Percentiles rank a stretch among this genome's conserved stretches.
Evolutionary conservation across 768 basidiomycete genomes (phyloP).

Genomic region (Boletus bicolor): DNA sequence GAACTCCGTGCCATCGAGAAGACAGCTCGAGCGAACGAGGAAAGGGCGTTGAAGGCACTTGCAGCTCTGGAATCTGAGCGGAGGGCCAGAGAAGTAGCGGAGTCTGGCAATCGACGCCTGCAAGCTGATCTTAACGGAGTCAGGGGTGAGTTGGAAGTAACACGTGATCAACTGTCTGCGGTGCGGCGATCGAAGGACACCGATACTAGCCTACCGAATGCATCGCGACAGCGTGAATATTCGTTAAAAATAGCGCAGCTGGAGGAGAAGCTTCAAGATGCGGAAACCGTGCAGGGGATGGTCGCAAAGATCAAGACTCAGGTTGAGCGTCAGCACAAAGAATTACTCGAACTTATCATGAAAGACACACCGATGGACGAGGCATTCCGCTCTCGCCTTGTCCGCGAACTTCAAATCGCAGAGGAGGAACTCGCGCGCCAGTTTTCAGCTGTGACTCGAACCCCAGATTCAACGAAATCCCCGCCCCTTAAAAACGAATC

Average conservation of each 20-base stretch:
- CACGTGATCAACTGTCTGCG: constrained; percentile 48
- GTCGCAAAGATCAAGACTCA: constrained; percentile 56
- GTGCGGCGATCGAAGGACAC: constrained; percentile 61
- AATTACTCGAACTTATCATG: constrained; percentile 65
- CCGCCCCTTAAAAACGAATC: constrained; percentile 36
- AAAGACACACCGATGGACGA: constrained; percentile 55
- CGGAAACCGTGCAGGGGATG: constrained; percentile 47
- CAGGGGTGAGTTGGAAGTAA: constrained; percentile 54
- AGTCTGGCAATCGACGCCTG: constrained; percentile 56
- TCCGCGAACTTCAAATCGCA: constrained; percentile 59
- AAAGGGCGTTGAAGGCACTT: constrained; percentile 52
- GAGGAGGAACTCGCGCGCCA: constrained; percentile 41
- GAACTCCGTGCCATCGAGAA: constrained; percentile 71
- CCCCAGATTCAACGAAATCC: constrained; percentile 44
- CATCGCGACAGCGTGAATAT: constrained; percentile 62
- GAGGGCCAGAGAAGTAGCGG: constrained; percentile 60
- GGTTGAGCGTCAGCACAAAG: constrained; percentile 67
- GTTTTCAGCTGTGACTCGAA: constrained; percentile 30
- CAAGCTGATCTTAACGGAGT: constrained; percentile 58
- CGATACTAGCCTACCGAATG: constrained; percentile 50
- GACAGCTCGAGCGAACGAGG: constrained; percentile 57
- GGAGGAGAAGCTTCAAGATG: constrained; percentile 58
- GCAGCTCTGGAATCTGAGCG: constrained; percentile 67
- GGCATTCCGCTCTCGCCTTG: constrained; percentile 56
- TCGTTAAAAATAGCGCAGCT: constrained; percentile 59